These are phyloP conservation scores for Aspergillus incahuasiensis DNA, from an alignment of 495 filamentous ascomycete species.

Conservation along the genomic window DNA sequence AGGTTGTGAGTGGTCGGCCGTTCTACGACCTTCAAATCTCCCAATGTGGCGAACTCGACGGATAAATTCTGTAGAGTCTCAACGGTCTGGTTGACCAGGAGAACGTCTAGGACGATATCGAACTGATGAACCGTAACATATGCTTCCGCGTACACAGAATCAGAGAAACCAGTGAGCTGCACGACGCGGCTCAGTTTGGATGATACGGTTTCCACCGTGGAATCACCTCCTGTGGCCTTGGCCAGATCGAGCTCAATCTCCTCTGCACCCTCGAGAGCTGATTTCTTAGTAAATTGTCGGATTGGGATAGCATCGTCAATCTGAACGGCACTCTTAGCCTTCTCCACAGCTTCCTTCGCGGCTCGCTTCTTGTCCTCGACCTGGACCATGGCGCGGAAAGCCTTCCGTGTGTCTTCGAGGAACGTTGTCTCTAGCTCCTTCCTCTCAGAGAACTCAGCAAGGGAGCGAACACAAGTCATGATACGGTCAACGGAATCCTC, in stretches of 20 bases:
- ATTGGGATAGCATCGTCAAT: slow-evolving; percentile 93
- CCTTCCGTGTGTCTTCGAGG: slow-evolving; percentile 91
- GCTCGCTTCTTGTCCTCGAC: slow-evolving; percentile 95
- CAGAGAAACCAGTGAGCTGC: slow-evolving; percentile 97
- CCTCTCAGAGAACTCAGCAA: slow-evolving; percentile 84
- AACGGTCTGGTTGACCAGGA: slow-evolving; percentile 95
- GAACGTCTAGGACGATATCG: slow-evolving; percentile 95
- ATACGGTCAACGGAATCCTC: slow-evolving; percentile 97
- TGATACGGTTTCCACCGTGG: slow-evolving; percentile 74
- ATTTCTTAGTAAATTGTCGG: slow-evolving; percentile 90
- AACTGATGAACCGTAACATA: slow-evolving; percentile 99
- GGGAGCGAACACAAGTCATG: slow-evolving; percentile 90
- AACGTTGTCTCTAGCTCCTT: slow-evolving; percentile 90
- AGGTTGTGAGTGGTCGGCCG: slow-evolving; percentile 93
- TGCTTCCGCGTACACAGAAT: slow-evolving; percentile 95
- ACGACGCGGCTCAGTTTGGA: slow-evolving; percentile 96
- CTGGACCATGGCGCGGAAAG: slow-evolving; percentile 97
- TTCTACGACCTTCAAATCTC: slow-evolving; percentile 97
- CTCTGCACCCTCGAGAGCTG: slow-evolving; percentile 74
- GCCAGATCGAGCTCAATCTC: slow-evolving; percentile 87
- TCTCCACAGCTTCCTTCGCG: slow-evolving; percentile 84
- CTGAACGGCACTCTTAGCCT: slow-evolving; percentile 89
- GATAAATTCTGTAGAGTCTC: slow-evolving; percentile 96
- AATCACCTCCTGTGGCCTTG: slow-evolving; percentile 89
- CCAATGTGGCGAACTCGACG: slow-evolving; percentile 95